Conservation (phyloP, 768 basidiomycete species). For the Lyophyllum atratum region DNA sequence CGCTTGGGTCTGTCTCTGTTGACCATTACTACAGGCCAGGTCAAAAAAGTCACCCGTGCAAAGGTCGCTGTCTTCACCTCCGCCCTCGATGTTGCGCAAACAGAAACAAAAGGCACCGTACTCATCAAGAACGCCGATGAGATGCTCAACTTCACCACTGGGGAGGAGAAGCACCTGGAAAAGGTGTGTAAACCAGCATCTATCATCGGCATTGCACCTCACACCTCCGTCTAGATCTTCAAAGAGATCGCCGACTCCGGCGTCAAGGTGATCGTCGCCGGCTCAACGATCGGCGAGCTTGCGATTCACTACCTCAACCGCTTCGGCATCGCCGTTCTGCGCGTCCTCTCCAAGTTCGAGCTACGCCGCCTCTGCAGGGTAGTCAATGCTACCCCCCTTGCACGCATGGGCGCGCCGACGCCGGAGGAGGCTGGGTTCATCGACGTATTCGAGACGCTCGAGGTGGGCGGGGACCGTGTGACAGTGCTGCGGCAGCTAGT, state of each 20-base stretch:
- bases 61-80: constrained; percentile 97
- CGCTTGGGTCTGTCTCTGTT: not conserved
- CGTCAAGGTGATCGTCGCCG: constrained; percentile 91
- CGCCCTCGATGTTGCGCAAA: constrained; percentile 91
- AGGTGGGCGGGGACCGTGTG: constrained; percentile 97
- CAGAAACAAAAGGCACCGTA: constrained; percentile 98
- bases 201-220: constrained; percentile 1
- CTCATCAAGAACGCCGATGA: constrained; percentile 94
- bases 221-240: constrained; percentile 70
- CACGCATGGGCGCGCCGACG: constrained; percentile 93
- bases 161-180: constrained; percentile 96
- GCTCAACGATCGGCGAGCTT: constrained; percentile 91
- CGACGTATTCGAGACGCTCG: constrained; percentile 93
- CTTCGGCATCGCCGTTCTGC: constrained; percentile 91
- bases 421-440: constrained; percentile 94
- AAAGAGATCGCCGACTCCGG: constrained; percentile 97
- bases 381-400: constrained; percentile 93
- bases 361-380: constrained; percentile 93
- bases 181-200: constrained; percentile 56
- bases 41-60: constrained; percentile 82
- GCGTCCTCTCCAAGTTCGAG: constrained; percentile 97
- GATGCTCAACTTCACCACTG: constrained; percentile 94
- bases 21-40: constrained; percentile 49
- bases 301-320: constrained; percentile 97
- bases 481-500: constrained; percentile 90